These are phyloP conservation scores for Nakataea oryzae DNA, from an alignment of 2,329 filamentous ascomycete genomes.

Conservation along the genomic window DNA sequence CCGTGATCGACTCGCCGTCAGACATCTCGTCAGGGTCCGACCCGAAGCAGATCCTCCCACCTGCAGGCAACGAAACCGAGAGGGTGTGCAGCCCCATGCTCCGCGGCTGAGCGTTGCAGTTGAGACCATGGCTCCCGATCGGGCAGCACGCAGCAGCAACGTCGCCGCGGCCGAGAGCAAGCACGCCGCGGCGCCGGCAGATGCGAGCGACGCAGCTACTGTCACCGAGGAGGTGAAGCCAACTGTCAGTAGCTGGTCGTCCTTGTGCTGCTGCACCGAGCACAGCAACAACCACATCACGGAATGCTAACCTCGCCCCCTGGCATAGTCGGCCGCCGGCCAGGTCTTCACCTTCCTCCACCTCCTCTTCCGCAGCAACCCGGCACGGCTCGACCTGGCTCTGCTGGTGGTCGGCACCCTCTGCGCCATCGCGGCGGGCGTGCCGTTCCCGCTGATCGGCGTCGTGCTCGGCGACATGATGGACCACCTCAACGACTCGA, in stretches of 20 bases:
- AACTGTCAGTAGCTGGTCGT: not conserved
- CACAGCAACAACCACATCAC: not conserved
- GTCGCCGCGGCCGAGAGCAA: not conserved
- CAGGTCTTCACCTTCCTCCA: conserved; percentile 13
- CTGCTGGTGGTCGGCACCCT: conserved; percentile 26
- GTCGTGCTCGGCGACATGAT: conserved; percentile 45
- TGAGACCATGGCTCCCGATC: not conserved
- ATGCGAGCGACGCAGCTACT: not conserved
- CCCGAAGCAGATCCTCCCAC: not conserved
- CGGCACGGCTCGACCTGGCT: conserved; percentile 18
- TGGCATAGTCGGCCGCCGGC: not conserved
- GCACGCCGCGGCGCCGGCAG: not conserved
- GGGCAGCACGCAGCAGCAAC: conserved; percentile 4
- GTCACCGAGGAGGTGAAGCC: not conserved
- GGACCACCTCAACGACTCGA: conserved; percentile 37
- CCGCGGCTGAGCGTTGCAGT: not conserved
- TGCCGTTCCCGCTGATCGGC: conserved; percentile 43
- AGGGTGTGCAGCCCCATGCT: not conserved
- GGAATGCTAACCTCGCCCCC: not conserved
- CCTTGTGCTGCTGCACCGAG: not conserved
- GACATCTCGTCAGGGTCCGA: not conserved
- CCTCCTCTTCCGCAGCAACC: conserved; percentile 16
- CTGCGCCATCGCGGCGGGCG: conserved; percentile 36
- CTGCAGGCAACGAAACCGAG: not conserved
- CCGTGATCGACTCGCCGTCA: not conserved